Percentiles rank a stretch among this genome's conserved stretches.
These are phyloP conservation scores for Backusella sp. DNA, from an alignment of 192 early-diverging fungal species.

Conservation along the genomic window DNA sequence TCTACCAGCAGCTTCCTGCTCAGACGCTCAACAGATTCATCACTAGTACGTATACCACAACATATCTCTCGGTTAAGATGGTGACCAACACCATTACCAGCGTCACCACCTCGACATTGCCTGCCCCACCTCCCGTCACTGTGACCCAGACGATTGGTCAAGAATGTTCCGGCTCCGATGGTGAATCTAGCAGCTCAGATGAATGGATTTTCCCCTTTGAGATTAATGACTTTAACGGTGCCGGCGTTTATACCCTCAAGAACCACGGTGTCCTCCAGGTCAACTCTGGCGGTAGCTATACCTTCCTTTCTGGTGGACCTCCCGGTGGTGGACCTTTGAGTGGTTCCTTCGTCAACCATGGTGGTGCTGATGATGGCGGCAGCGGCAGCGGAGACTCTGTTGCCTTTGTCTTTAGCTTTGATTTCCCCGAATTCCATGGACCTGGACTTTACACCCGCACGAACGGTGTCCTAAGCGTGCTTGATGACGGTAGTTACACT, in stretches of 20 bases:
- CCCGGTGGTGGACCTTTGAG: background rate
- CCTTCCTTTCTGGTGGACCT: background rate
- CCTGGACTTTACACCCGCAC: constrained; percentile 4
- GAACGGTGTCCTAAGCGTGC: background rate
- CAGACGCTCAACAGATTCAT: background rate
- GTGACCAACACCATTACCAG: background rate
- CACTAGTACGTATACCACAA: background rate
- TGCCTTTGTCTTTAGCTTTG: background rate
- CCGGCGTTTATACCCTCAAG: background rate
- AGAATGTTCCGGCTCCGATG: background rate
- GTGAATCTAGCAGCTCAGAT: background rate
- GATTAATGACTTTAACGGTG: background rate
- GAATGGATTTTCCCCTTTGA: background rate
- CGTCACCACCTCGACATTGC: background rate
- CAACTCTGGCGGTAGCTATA: background rate
- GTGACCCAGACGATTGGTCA: background rate
- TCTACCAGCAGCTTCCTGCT: background rate
- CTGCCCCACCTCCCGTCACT: background rate
- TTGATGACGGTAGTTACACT: background rate
- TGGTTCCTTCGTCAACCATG: background rate
- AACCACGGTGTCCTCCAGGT: background rate
- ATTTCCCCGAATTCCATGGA: background rate
- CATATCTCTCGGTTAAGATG: background rate
- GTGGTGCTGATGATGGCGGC: background rate
- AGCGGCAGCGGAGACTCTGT: background rate